Conservation (phyloP, 495 filamentous ascomycete species). For the Cryomyces minteri region DNA sequence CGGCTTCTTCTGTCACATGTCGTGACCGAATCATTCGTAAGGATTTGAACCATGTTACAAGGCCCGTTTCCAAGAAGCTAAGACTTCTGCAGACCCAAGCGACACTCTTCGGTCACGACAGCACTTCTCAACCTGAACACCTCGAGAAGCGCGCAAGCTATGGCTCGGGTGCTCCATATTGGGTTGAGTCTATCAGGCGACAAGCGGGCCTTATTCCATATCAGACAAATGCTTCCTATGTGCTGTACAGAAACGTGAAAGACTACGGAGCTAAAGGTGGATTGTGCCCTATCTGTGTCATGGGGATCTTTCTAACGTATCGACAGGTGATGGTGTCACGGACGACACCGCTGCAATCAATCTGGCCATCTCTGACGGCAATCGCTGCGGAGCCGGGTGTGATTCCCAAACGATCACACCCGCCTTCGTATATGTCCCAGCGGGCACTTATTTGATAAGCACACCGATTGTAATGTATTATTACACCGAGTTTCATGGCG, state of each 20-base stretch:
- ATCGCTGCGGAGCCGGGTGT: conserved; percentile 60
- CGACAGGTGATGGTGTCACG: conserved; percentile 48
- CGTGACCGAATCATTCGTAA: too few species aligned
- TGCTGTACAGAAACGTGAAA: conserved; percentile 75
- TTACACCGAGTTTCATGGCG: conserved; percentile 22
- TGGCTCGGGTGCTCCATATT: neutral
- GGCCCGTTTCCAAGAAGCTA: too few species aligned
- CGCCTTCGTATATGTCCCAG: conserved; percentile 19
- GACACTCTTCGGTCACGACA: too few species aligned
- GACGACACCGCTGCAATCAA: conserved; percentile 90
- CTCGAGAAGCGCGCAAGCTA: too few species aligned
- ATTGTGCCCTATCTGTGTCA: neutral
- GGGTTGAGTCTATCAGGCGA: conserved; percentile 8
- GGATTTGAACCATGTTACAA: too few species aligned
- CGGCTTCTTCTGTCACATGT: too few species aligned
- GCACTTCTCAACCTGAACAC: too few species aligned
- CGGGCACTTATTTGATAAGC: conserved; percentile 16
- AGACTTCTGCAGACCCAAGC: too few species aligned
- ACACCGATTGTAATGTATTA: conserved; percentile 17
- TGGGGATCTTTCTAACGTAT: neutral
- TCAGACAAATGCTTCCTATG: conserved; percentile 27
- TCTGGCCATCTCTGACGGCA: conserved; percentile 54
- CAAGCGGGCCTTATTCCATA: conserved; percentile 13
- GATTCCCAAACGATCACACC: conserved; percentile 58
- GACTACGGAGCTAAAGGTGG: conserved; percentile 27